Conservation (phyloP, 495 filamentous ascomycete species). For the Evansstolkia leycettana region DNA sequence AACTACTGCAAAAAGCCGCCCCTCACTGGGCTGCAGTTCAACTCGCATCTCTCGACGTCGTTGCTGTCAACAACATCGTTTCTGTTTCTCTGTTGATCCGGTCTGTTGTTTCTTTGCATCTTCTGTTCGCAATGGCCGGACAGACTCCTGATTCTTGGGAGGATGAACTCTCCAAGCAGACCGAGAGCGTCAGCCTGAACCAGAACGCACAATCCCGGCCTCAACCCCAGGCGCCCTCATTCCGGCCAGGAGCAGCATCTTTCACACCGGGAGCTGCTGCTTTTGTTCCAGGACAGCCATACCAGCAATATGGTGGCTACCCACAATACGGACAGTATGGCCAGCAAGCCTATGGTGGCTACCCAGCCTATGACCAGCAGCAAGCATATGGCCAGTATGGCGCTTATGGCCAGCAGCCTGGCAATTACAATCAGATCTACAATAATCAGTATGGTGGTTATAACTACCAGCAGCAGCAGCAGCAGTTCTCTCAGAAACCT, state of each 20-base stretch:
- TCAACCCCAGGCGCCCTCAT: conserved; percentile 41
- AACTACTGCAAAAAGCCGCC: neutral
- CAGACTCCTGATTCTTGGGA: conserved; percentile 85
- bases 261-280: conserved; percentile 69
- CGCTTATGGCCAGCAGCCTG: conserved; percentile 29
- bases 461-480: conserved; percentile 36
- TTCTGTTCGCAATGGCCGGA: conserved; percentile 53
- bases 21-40: conserved; percentile 8
- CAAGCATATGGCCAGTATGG: conserved; percentile 29
- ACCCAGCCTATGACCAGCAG: conserved; percentile 28
- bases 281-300: conserved; percentile 67
- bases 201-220: conserved; percentile 65
- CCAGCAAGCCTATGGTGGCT: conserved; percentile 39
- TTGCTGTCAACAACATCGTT: neutral
- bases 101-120: conserved; percentile 15
- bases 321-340: conserved; percentile 42
- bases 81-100: conserved; percentile 8
- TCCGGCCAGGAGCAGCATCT: conserved; percentile 41
- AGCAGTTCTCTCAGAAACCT: conserved; percentile 41
- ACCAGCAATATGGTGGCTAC: conserved; percentile 37
- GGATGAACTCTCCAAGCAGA: conserved; percentile 80
- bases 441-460: conserved; percentile 41
- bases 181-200: conserved; percentile 73
- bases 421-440: conserved; percentile 50
- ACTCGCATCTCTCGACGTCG: neutral